phyloP scores from a whole-genome alignment of 2,329 filamentous ascomycete genomes.

The Colletotrichum sublineola region DNA sequence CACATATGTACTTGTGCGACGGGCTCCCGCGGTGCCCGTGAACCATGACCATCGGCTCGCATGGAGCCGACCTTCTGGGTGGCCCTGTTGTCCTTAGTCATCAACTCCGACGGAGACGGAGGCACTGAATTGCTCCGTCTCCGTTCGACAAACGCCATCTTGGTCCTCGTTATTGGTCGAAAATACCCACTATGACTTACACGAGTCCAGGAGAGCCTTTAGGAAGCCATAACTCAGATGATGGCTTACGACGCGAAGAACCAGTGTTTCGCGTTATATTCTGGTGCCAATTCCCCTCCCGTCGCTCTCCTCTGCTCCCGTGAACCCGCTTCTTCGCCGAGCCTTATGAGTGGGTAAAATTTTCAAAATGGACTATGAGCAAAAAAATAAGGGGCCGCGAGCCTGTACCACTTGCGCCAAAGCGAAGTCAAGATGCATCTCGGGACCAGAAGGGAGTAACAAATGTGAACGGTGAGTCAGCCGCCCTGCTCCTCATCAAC shows the following conservation, averaged over 20 bases:
- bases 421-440: conserved; percentile 65
- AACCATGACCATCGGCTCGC: neutral
- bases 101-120: conserved; percentile 39
- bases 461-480: conserved; percentile 63
- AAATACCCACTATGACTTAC: conserved; percentile 35
- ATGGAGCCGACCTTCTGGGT: neutral
- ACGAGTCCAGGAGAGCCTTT: conserved; percentile 28
- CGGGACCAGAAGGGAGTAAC: conserved; percentile 54
- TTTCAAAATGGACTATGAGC: conserved; percentile 28
- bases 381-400: conserved; percentile 57
- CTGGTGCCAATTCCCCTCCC: neutral
- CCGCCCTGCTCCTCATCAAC: neutral
- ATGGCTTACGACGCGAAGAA: conserved; percentile 31
- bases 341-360: neutral
- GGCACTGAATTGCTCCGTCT: conserved; percentile 13
- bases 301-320: neutral
- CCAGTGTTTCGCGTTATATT: neutral
- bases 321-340: neutral
- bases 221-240: conserved; percentile 19
- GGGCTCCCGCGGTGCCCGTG: conserved; percentile 9
- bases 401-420: conserved; percentile 65
- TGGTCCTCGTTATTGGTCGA: conserved; percentile 17
- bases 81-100: neutral
- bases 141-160: conserved; percentile 9
- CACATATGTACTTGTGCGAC: neutral